Percentiles rank a stretch among this genome's conserved stretches.
phyloP scores from a whole-genome alignment of 2,329 filamentous ascomycete genomes.

The Malbranchea zuffiana region DNA sequence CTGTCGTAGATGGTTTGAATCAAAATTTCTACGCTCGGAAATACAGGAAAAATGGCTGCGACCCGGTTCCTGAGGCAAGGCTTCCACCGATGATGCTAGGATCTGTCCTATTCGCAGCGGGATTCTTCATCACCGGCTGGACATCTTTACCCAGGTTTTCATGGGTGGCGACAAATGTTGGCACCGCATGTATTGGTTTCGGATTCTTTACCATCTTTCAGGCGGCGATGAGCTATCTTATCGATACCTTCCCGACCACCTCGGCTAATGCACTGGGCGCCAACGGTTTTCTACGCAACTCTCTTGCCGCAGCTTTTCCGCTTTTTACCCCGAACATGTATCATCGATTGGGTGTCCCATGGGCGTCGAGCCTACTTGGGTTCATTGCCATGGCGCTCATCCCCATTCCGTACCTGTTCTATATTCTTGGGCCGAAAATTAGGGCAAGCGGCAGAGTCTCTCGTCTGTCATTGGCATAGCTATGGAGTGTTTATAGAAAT shows the following conservation, averaged over 20 bases:
- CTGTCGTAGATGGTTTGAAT: slow-evolving; percentile 30
- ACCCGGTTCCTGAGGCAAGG: slow-evolving; percentile 20
- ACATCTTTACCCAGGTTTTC: slow-evolving; percentile 20
- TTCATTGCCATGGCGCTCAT: slow-evolving; percentile 36
- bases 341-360: slow-evolving; percentile 50
- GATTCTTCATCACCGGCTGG: slow-evolving; percentile 20
- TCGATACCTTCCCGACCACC: slow-evolving; percentile 38
- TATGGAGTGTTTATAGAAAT: too few relatives aligned
- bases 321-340: slow-evolving; percentile 41
- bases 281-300: slow-evolving; percentile 40
- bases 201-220: not conserved
- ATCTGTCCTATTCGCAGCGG: slow-evolving; percentile 8
- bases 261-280: slow-evolving; percentile 38
- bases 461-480: too few relatives aligned
- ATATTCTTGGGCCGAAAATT: slow-evolving; percentile 31
- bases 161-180: slow-evolving; percentile 42
- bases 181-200: not conserved
- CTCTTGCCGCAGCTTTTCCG: slow-evolving; percentile 48
- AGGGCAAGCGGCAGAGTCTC: too few relatives aligned
- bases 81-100: slow-evolving; percentile 5
- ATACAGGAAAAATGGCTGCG: slow-evolving; percentile 23
- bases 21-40: slow-evolving; percentile 29
- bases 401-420: slow-evolving; percentile 34
- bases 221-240: slow-evolving; percentile 27
- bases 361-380: slow-evolving; percentile 51